A percentile compares a stretch with the other conserved stretches of the same genome.
These are phyloP conservation scores for Adenanthera pavonina DNA, from an alignment of 306 rosid species.

Conservation along the genomic window DNA sequence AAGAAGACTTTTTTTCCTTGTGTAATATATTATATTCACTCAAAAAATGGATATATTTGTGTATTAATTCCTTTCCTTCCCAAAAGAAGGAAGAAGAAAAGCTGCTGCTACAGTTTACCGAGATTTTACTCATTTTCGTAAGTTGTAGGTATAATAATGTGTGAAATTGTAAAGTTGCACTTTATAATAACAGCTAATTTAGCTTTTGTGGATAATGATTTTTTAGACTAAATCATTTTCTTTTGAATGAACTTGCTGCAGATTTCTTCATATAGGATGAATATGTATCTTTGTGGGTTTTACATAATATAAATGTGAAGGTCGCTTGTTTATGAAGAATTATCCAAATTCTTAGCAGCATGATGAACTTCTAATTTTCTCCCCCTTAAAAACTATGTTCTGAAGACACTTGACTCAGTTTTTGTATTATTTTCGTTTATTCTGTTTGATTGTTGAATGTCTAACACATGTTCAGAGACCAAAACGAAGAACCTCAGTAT, in stretches of 20 bases:
- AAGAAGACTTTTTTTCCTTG: too few species aligned
- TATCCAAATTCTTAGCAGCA: not conserved
- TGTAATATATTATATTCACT: too few species aligned
- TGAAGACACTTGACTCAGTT: slow-evolving; percentile 28
- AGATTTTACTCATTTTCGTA: not conserved
- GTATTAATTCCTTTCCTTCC: not conserved
- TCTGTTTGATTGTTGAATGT: slow-evolving; percentile 40
- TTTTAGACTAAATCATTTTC: too few species aligned
- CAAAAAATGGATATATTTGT: too few species aligned
- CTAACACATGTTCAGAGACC: slow-evolving; percentile 67
- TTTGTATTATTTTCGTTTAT: slow-evolving; percentile 30
- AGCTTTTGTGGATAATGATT: too few species aligned
- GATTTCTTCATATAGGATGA: not conserved
- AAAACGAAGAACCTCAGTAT: slow-evolving; percentile 73
- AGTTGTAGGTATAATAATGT: too few species aligned
- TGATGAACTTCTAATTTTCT: not conserved
- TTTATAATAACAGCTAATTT: too few species aligned
- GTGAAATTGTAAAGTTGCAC: too few species aligned
- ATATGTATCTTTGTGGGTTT: not conserved
- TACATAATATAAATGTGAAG: not conserved
- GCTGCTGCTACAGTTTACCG: not conserved
- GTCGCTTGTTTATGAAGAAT: not conserved
- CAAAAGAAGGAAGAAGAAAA: not conserved
- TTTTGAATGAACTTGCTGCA: not conserved
- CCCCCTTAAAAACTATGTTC: not conserved